phyloP scores from a whole-genome alignment of 2,329 filamentous ascomycete species.

The Beauveria varroae region DNA sequence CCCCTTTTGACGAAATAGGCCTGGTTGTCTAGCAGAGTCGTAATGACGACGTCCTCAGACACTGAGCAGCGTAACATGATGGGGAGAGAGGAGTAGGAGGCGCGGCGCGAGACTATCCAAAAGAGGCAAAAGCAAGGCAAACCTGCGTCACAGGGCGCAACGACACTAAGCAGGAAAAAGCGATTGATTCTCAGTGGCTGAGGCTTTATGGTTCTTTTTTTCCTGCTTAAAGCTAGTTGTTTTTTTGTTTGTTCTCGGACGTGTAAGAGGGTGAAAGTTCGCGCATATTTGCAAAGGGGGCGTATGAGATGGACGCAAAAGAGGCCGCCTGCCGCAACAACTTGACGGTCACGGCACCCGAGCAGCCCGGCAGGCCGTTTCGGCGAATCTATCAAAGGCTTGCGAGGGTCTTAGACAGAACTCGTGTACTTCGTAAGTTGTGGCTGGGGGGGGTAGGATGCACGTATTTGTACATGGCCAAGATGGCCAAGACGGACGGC shows the following conservation, averaged over 20 bases:
- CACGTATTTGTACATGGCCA: neutral
- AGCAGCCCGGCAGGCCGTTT: neutral
- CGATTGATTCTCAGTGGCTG: neutral
- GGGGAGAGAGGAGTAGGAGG: neutral
- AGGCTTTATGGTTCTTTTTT: neutral
- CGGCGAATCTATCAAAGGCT: neutral
- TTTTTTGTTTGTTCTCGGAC: neutral
- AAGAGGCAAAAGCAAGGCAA: constrained; percentile 4
- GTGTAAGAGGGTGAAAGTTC: neutral
- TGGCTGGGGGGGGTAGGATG: neutral
- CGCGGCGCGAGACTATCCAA: neutral
- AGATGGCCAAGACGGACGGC: no score
- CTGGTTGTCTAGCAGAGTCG: neutral
- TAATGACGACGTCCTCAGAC: neutral
- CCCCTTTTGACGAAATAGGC: neutral
- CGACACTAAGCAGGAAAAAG: neutral
- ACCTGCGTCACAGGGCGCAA: constrained; percentile 3
- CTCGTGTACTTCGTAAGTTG: constrained; percentile 6
- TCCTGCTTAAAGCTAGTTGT: neutral
- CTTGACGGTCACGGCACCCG: neutral
- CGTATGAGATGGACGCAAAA: neutral
- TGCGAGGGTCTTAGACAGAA: neutral
- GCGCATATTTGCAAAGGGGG: neutral
- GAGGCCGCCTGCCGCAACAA: neutral
- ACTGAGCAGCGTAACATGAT: neutral